Base-by-base conservation (phyloP, 805 yeast species). In the Nakazawaea holstii region DNA sequence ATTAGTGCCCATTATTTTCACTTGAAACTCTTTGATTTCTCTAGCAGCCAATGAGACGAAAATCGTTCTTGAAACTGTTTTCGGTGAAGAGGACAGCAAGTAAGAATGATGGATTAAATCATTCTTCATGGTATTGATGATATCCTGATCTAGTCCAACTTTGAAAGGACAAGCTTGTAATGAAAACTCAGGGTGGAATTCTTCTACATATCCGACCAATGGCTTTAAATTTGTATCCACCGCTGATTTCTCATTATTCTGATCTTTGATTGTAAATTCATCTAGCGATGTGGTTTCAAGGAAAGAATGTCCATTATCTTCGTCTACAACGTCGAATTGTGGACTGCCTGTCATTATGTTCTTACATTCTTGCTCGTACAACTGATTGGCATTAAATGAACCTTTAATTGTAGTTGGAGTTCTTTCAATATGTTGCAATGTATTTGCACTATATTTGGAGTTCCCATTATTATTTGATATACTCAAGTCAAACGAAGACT, bases 151-250 rank as follows among this genome's bases (percentile, higher is more conserved):
- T 31, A 75, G 59, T 49, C 70, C 68, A 17, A 70, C 66, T 42
- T 66, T 67, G 11, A 65, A 62, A 0, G 80, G 77, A 53, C 82
- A 78, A 29, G 80, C 69, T 64, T 74, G 78, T 27, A 78, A 51
- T 11, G 65, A 59, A 53, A 72, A 78, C 53, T 77, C 82, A 0
- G 80, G 77, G 37, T 80, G 58, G 52, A 68, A 78, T 49, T 75
- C 77, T 27, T 76, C 78, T 4, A 71, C 60, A 53, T 70, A 78
- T 5, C 70, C 70, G 1, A 48, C 46, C 10, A 52, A 31, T 2
- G 55, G 55, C 11, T 28, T 32, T 43, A 52, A 38, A 20, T 30
- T 17, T 13, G 45, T 5, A 39, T 43, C 39, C n/a, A 39, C 38
- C 7, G 28, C 37, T n/a, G 46, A 42, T 17, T 39, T 47, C 6